A percentile compares a stretch with the other conserved stretches of the same genome.
Evolutionary conservation across 2,329 filamentous ascomycete genomes (phyloP).

Genomic region (Trichoderma brevicompactum): DNA sequence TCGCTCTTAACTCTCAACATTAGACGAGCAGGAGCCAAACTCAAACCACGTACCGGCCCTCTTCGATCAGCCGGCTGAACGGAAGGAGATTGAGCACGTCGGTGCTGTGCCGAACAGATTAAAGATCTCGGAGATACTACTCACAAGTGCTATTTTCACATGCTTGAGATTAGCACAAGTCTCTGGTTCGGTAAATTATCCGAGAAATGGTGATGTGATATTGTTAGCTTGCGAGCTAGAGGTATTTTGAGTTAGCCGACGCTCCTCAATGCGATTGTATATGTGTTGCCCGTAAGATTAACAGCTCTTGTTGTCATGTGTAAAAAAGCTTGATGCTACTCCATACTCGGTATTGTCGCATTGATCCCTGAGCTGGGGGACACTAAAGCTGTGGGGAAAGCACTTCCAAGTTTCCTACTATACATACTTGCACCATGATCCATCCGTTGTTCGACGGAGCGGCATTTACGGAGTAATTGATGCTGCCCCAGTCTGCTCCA

Average conservation of each 20-base stretch:
- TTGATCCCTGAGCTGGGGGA: conserved; percentile 2
- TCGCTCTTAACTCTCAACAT: not conserved
- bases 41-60: not conserved
- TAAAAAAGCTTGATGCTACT: not conserved
- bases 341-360: conserved; percentile 8
- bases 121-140: conserved; percentile 12
- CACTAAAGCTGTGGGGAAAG: not conserved
- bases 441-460: not conserved
- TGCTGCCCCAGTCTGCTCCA: conserved; percentile 6
- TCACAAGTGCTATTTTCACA: conserved; percentile 18
- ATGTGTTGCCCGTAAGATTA: not conserved
- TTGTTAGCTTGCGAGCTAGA: conserved; percentile 15
- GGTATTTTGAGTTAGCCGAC: conserved; percentile 14
- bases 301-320: not conserved
- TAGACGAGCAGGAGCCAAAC: not conserved
- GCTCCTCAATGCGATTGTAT: not conserved
- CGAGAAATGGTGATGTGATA: conserved; percentile 23
- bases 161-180: conserved; percentile 1
- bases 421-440: conserved; percentile 1
- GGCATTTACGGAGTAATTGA: conserved; percentile 16
- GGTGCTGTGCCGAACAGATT: conserved; percentile 15
- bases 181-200: conserved; percentile 25
- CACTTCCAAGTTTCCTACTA: conserved; percentile 2
- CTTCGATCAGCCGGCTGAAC: not conserved
- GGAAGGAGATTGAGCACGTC: conserved; percentile 3